Evolutionary conservation across 2,329 filamentous ascomycete species (phyloP), one percentile per base, ranked within the genome.

Genomic region (Daldinia sp.): DNA sequence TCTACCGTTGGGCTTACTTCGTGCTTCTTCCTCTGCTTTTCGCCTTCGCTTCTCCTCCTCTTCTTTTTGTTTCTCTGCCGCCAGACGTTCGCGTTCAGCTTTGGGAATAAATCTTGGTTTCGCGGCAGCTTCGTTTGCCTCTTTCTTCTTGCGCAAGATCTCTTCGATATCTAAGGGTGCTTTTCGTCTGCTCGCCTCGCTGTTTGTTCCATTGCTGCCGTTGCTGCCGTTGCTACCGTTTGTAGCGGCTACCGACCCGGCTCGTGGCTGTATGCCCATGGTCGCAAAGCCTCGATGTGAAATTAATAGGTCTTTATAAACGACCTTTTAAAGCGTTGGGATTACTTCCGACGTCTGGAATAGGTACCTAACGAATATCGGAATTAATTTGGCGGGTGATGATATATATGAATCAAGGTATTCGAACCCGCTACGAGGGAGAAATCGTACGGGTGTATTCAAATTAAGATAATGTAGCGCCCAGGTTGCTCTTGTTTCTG

Each of bases 81-180:
- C 90, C 49, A 92, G 75, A 58, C 85, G 84, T 72, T 93, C 90
- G 55, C 91, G 84, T 74, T 93, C 84, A n/a, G 87, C 87, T 79
- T 88, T 92, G 3, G 89, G 88, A 17, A 93, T 75, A 71, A 93
- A 94, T 77, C 92, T 94, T 4, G 93, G 93, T 82, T 95, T 97
- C 57, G 92, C 86, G 8, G 92, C 90, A 13, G 90, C 92, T 32
- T 90, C 91, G 77, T 95, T 92, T 25, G 91, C 90, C 64, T 92
- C 92, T 74, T 91, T 92, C 82, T 96, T 96, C 79, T 94, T 90
- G 69, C 88, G 87, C 19, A 97, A 79, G 3, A 97, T 85, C 71
- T 96, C 91, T 77, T 97, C 93, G 58, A 97, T 89, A 74, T 92
- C 94, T 48, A 96, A 81, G 7, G 91, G 91, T 5, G 73, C 72